phyloP scores from a whole-genome alignment of 2,329 filamentous ascomycete species.

The Colletotrichum ledebouriae region DNA sequence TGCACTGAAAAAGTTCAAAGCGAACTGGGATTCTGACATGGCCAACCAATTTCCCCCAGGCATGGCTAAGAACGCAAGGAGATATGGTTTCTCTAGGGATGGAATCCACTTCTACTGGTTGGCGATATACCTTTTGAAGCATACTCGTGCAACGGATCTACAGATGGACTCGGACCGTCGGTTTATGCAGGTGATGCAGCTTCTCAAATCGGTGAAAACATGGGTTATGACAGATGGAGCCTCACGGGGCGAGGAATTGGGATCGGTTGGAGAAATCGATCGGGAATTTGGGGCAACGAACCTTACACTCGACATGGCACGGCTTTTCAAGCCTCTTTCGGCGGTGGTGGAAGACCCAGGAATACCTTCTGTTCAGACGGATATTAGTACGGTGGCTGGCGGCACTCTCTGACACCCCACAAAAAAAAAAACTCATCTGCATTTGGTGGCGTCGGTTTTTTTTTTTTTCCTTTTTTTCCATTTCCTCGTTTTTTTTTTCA shows the following conservation, averaged over 20 bases:
- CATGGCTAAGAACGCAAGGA: slow-evolving; percentile 62
- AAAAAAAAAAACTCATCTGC: slow-evolving; percentile 45
- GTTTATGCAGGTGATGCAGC: slow-evolving; percentile 70
- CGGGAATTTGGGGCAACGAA: slow-evolving; percentile 74
- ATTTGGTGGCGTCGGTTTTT: slow-evolving; percentile 45
- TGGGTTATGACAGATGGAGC: slow-evolving; percentile 75
- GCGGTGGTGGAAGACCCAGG: slow-evolving; percentile 58
- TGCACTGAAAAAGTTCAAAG: slow-evolving; percentile 80
- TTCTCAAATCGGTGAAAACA: slow-evolving; percentile 70
- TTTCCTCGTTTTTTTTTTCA: slow-evolving; percentile 12
- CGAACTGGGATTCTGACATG: slow-evolving; percentile 79
- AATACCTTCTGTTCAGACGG: slow-evolving; percentile 58
- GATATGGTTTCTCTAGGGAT: slow-evolving; percentile 79
- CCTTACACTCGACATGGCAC: slow-evolving; percentile 78
- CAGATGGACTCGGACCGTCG: slow-evolving; percentile 69
- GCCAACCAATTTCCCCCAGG: slow-evolving; percentile 73
- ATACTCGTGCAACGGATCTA: slow-evolving; percentile 66
- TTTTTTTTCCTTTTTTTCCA: slow-evolving; percentile 19
- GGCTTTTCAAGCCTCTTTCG: slow-evolving; percentile 75
- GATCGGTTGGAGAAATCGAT: slow-evolving; percentile 77
- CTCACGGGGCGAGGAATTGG: slow-evolving; percentile 74
- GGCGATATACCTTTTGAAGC: slow-evolving; percentile 74
- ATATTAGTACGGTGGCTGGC: slow-evolving; percentile 51
- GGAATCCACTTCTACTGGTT: slow-evolving; percentile 82
- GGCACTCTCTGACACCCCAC: slow-evolving; percentile 51